Base-by-base conservation (phyloP, 2,329 filamentous ascomycete species). In the Aspergillus uvarum region DNA sequence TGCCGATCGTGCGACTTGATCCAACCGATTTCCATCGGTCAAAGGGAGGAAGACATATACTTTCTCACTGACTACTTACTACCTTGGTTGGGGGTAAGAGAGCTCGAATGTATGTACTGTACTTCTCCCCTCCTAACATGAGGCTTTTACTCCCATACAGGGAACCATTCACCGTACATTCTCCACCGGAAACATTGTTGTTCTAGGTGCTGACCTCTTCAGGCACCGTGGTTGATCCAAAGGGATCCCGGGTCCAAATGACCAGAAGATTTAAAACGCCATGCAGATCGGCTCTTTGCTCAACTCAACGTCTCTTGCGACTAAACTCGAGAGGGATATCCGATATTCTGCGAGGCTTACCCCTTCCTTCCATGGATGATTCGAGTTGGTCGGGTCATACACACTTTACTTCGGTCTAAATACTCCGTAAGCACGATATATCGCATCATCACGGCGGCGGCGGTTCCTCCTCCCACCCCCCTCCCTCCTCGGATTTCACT, bases 301-400 rank as follows among this genome's bases (percentile, higher is more conserved):
- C 16, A 16, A 44, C 53, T 54, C 42, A 54, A 54, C 52, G 35
- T 54, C 51, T 31, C 26, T 29, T 29, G 19, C 50, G 21, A 51
- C 50, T 38, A 42, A 49, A 52, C 47, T 56, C 54, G 48, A 50
- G 32, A 47, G 53, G 57, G 19, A 21, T 21, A 56, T 54, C 55
- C 49, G 56, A 61, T 51, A 58, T 56, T 59, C 42, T 59, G 58
- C 49, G 58, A 63, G 58, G 61, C 61, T 63, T 57, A 47, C 26
- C 26, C 19, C 24, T 14, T 51, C 48, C 52, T 32, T 24, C 32
- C 26, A 29, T 29, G 26, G 26, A 29, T 10, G 26, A 29, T 10
- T 29, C 26, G 26, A 29, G 7, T 29, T 10, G 26, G 26, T 29
- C 7, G 26, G 26, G 26, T 29, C 26, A 29, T 29, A 29, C 26